Conservation (phyloP, 1,139 yeast genomes). For the Taphrina communis region DNA sequence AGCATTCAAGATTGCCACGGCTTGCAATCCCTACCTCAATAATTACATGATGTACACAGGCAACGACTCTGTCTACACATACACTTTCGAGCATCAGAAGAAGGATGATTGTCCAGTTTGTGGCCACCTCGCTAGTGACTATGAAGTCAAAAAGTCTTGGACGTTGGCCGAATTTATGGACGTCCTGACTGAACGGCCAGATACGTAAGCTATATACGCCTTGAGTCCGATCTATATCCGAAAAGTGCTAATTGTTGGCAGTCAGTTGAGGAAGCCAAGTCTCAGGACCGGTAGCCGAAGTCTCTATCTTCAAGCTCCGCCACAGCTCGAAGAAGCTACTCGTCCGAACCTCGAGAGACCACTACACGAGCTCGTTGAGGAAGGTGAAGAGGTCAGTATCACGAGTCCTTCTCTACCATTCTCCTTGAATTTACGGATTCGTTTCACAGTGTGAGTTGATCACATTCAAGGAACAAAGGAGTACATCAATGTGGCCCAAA, state of each 20-base stretch:
- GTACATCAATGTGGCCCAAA: no score
- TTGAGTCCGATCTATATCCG: background rate
- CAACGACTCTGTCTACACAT: slow-evolving; percentile 74
- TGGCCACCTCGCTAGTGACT: slow-evolving; percentile 58
- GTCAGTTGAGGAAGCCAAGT: slow-evolving; percentile 61
- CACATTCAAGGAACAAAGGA: no score
- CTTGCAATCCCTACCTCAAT: slow-evolving; percentile 68
- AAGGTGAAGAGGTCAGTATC: slow-evolving; percentile 61
- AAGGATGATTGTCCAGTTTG: slow-evolving; percentile 76
- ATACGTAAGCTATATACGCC: slow-evolving; percentile 46
- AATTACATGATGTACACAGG: slow-evolving; percentile 91
- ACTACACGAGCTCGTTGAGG: slow-evolving; percentile 55
- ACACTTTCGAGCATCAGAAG: slow-evolving; percentile 68
- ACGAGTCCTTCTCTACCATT: slow-evolving; percentile 66
- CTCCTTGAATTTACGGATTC: slow-evolving; percentile 32
- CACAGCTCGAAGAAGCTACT: slow-evolving; percentile 59
- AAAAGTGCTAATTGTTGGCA: slow-evolving; percentile 48
- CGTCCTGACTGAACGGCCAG: slow-evolving; percentile 49
- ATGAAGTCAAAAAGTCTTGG: slow-evolving; percentile 52
- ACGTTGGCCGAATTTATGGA: slow-evolving; percentile 61
- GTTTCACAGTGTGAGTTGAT: background rate
- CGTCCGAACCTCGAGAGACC: slow-evolving; percentile 56
- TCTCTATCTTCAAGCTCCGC: slow-evolving; percentile 62
- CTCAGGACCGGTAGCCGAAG: slow-evolving; percentile 56
- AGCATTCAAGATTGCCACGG: slow-evolving; percentile 76